Evolutionary conservation across 805 yeast species (phyloP), one percentile per base, ranked within the genome.

Genomic region (Yarrowia osloensis): DNA sequence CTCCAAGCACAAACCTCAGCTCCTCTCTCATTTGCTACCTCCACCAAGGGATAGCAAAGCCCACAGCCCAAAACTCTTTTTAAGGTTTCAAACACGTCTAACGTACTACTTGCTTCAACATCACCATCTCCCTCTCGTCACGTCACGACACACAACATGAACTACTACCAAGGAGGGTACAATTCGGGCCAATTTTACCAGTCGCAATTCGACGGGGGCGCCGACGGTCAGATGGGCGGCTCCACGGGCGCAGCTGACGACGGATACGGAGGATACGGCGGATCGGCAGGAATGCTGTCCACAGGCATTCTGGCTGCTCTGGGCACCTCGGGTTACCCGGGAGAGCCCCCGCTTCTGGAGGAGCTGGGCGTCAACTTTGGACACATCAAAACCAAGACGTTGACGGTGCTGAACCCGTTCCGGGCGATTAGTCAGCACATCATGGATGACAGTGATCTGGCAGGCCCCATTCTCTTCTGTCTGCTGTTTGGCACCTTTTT

Each of bases 381-480:
- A 46, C 98, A 94, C 74, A 94, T 95, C 70, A 85, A 87, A 72
- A 40, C 68, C 39, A 67, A 79, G 80, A 95, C 98, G 0, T 77
- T 86, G 73, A 90, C 94, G 0, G 98, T 93, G 12, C 82, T 95
- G 75, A 89, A 90, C 72, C 96, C 97, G 15, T 82, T 86, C 54
- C 84, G 87, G 39, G 78, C 79, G 17, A 81, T 91, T 21, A 86
- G 88, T 57, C 86, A 87, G 44, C 95, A 91, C 71, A 87, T 88
- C 39, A 85, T 91, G 85, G 86, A 87, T 65, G 99, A 94, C 77
- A 84, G 95, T 28, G 99, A 95, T 75, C 81, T 95, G 71, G 98
- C 98, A 0, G 99, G 99, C 0, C 99, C 99, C 1, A 82, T 95
- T 35, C 79, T 95, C 46, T 95, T 94, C 77, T 94, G 94, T 73